Evolutionary conservation across 768 basidiomycete species (phyloP), one percentile per base, ranked within the genome.

Genomic region (Termitomyces sp.): DNA sequence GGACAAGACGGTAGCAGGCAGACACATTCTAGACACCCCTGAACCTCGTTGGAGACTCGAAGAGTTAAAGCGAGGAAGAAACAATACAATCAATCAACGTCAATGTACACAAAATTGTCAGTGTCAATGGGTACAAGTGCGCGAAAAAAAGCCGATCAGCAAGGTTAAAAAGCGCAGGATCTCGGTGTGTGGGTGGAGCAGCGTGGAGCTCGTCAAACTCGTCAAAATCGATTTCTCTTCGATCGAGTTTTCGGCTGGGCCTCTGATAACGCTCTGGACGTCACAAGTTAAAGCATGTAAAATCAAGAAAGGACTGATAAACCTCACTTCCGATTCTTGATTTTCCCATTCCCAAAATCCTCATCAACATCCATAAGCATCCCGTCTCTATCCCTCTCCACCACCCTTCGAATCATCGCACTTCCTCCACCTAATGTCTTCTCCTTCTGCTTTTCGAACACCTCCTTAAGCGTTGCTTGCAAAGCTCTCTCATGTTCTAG

Each of bases 301-400:
- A 7, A 41, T 21, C 19, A 12, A 42, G 35, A 35, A 49, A 50
- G 17, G 32, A 60, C 12, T 48, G 26, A 32, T 32, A 24, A 77
- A n/a, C n/a, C 83, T 32, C 60, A 86, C 85, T 82, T 85, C 60
- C 84, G 72, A 62, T 80, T 84, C 68, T 85, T 87, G 7, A 77
- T 74, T 62, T 76, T 79, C 3, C 62, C 56, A 30, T 71, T 71
- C n/a, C 73, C 72, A 45, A 71, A 61, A 1, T 77, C 73, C 51
- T 88, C 87, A 57, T 88, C 87, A 1, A 88, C 74, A 61, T 88
- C 86, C 87, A 88, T 88, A 37, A 66, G 68, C 60, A 70, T 69
- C 22, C 74, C 62, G 70, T 79, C 53, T 61, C 34, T 54, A 58
- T 56, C 64, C 59, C 63, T 19, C 54, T 30, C 38, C 48, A 51